Conservation (phyloP, 179 eudicot species). For the Amaranthus tricolor region DNA sequence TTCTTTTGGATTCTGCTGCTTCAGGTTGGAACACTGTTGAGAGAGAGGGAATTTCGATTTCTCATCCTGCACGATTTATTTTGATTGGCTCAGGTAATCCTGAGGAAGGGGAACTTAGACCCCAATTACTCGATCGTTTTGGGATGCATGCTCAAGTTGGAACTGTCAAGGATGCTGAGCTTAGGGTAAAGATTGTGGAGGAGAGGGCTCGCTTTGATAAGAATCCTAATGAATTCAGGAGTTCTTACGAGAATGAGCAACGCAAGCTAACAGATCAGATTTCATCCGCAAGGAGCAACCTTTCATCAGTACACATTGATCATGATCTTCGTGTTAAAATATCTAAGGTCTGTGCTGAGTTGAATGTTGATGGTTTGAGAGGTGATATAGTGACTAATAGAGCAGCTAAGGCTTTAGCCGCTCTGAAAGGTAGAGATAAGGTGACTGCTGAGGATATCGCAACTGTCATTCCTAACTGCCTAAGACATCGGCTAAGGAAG, state of each 20-base stretch:
- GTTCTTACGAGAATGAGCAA: constrained; percentile 63
- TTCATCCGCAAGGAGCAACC: constrained; percentile 48
- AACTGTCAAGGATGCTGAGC: constrained; percentile 88
- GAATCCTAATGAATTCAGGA: constrained; percentile 78
- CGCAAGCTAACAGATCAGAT: constrained; percentile 77
- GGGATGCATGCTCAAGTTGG: constrained; percentile 99
- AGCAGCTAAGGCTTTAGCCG: constrained; percentile 95
- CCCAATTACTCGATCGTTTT: constrained; percentile 85
- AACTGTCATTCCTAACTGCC: constrained; percentile 88
- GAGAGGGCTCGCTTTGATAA: constrained; percentile 79
- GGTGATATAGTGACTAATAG: constrained; percentile 95
- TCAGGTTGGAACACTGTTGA: constrained; percentile 98
- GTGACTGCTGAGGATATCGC: constrained; percentile 87
- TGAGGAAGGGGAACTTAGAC: constrained; percentile 90
- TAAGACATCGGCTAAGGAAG: constrained; percentile 89
- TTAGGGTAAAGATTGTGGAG: constrained; percentile 92
- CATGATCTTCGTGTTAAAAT: constrained; percentile 86
- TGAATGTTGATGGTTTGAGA: constrained; percentile 92
- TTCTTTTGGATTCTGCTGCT: constrained; percentile 92
- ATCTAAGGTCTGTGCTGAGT: constrained; percentile 85
- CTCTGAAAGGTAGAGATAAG: constrained; percentile 78
- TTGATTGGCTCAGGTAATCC: constrained; percentile 94
- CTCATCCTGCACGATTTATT: constrained; percentile 92
- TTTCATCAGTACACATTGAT: constrained; percentile 67
- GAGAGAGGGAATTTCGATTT: constrained; percentile 90